Evolutionary conservation across 345 rosid species (phyloP).

Genomic region (Populus davidiana): DNA sequence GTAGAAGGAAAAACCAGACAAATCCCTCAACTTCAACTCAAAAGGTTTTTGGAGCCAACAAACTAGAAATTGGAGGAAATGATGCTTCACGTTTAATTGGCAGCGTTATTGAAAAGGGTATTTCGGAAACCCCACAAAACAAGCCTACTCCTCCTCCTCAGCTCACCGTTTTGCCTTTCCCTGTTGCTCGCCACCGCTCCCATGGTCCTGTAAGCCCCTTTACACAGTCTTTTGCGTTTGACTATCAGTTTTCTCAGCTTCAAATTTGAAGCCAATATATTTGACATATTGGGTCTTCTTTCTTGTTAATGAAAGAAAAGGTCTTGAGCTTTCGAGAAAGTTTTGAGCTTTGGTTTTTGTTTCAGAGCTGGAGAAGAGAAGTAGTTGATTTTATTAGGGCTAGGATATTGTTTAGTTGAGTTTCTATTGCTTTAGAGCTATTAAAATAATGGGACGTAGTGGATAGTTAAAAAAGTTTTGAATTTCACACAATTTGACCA

Average conservation of each 20-base stretch:
- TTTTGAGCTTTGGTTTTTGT: too few relatives aligned
- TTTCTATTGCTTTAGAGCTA: too few relatives aligned
- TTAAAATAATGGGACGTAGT: too few relatives aligned
- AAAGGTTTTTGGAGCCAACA: conserved; percentile 19
- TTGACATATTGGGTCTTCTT: not conserved
- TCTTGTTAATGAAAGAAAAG: not conserved
- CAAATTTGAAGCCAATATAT: not conserved
- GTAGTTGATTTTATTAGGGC: too few relatives aligned
- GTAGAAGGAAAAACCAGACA: not conserved
- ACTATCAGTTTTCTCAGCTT: not conserved
- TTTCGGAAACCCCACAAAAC: conserved; percentile 27
- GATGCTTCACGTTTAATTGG: conserved; percentile 49
- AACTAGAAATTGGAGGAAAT: conserved; percentile 25
- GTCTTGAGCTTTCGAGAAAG: too few relatives aligned
- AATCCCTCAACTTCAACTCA: not conserved
- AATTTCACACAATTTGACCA: too few relatives aligned
- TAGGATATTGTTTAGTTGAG: too few relatives aligned
- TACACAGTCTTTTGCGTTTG: not conserved
- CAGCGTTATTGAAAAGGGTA: conserved; percentile 67
- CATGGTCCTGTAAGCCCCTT: conserved; percentile 66
- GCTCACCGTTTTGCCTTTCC: conserved; percentile 67
- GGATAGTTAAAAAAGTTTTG: too few relatives aligned
- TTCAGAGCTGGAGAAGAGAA: too few relatives aligned
- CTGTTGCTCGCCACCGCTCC: conserved; percentile 89
- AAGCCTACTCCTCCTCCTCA: conserved; percentile 51